Conservation (phyloP, 352 stramenopile species). For the Phytophthora foliorum region DNA sequence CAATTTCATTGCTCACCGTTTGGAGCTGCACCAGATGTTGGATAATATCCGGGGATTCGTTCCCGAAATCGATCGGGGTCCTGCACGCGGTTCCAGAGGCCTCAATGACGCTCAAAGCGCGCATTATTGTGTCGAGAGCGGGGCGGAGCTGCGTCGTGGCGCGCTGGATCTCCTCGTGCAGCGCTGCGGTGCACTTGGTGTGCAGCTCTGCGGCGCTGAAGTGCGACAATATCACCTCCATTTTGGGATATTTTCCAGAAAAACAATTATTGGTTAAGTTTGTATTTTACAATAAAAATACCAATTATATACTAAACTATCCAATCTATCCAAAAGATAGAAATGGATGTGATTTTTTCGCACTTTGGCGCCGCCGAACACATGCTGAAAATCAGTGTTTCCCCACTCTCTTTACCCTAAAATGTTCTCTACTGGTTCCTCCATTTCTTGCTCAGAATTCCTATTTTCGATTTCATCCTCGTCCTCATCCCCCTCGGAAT, state of each 20-base stretch:
- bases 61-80: neutral
- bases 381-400: no score
- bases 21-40: conserved; percentile 7
- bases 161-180: conserved; percentile 13
- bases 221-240: conserved; percentile 23
- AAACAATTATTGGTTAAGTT: no score
- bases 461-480: no score
- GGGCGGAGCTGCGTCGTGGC: conserved; percentile 9
- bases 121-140: conserved; percentile 8
- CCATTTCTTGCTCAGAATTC: no score
- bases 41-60: conserved; percentile 8
- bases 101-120: conserved; percentile 16
- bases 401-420: no score
- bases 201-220: conserved; percentile 22
- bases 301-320: no score
- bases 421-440: no score
- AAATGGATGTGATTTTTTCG: no score
- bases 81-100: conserved; percentile 17
- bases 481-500: neutral
- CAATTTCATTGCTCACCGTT: conserved; percentile 11
- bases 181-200: conserved; percentile 18
- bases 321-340: no score
- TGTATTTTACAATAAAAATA: no score
- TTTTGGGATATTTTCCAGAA: neutral
- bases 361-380: no score